Percentiles rank a stretch among this genome's conserved stretches.
Conservation (phyloP, 2,329 filamentous ascomycete genomes). For the Thielaviopsis cerberus region DNA sequence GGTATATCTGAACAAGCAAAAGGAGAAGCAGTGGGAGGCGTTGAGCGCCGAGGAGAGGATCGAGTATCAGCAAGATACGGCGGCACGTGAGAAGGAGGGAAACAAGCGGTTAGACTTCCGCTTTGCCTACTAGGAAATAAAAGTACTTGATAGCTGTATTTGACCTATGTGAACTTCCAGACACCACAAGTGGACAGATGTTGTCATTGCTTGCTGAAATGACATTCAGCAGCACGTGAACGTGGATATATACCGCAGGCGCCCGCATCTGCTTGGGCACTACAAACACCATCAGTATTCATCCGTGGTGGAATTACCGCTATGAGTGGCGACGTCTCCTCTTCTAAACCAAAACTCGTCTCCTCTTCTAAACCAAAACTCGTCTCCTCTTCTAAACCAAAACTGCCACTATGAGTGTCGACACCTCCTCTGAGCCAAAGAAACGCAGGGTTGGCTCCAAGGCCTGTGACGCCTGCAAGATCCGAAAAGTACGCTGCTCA, state of each 20-base stretch:
- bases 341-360: too few relatives aligned
- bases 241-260: neutral
- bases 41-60: constrained; percentile 10
- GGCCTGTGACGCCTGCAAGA: constrained; percentile 33
- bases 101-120: constrained; percentile 14
- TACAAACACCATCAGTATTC: neutral
- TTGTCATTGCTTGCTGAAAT: constrained; percentile 2
- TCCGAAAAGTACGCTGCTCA: constrained; percentile 33
- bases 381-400: too few relatives aligned
- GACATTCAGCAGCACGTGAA: neutral
- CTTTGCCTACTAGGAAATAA: constrained; percentile 13
- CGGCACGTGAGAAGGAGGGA: constrained; percentile 13
- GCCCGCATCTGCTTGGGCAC: neutral
- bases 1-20: constrained; percentile 20
- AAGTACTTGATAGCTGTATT: neutral
- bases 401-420: too few relatives aligned
- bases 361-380: too few relatives aligned
- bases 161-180: neutral
- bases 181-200: neutral
- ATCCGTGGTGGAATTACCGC: neutral
- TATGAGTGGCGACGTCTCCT: neutral
- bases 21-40: constrained; percentile 10
- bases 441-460: constrained; percentile 9
- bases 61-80: constrained; percentile 10
- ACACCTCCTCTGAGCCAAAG: constrained; percentile 4